Conservation (phyloP, 345 rosid species). For the Gossypium mustelinum region DNA sequence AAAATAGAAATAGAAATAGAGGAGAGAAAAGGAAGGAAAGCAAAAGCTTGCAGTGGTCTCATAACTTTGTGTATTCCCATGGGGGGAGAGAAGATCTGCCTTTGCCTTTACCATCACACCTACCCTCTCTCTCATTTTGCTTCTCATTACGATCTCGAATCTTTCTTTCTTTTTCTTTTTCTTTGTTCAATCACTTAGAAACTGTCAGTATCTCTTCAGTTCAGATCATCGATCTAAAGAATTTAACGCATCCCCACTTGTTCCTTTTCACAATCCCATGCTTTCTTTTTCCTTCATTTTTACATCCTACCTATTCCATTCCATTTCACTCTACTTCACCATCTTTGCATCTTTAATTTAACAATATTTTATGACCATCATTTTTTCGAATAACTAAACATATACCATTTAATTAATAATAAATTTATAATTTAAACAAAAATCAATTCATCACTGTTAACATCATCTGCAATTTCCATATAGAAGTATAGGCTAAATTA, state of each 20-base stretch:
- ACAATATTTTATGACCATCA: no score
- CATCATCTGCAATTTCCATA: neutral
- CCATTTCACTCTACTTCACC: neutral
- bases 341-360: no score
- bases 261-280: constrained; percentile 13
- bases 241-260: constrained; percentile 11
- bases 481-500: neutral
- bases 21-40: constrained; percentile 23
- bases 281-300: neutral
- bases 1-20: constrained; percentile 16
- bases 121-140: constrained; percentile 30
- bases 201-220: constrained; percentile 12
- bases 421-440: neutral
- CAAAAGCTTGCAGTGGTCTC: constrained; percentile 28
- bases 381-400: no score
- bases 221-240: constrained; percentile 17
- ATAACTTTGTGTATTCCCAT: constrained; percentile 57
- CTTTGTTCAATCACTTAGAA: constrained; percentile 9
- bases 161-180: constrained; percentile 22
- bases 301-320: neutral
- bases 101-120: constrained; percentile 27
- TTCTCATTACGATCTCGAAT: constrained; percentile 51
- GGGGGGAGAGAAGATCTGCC: constrained; percentile 40
- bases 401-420: no score
- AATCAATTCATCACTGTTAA: no score